A percentile compares a stretch with the other conserved stretches of the same genome.
Evolutionary conservation across 148 eudicot genomes (phyloP).

Genomic region (Silene latifolia): DNA sequence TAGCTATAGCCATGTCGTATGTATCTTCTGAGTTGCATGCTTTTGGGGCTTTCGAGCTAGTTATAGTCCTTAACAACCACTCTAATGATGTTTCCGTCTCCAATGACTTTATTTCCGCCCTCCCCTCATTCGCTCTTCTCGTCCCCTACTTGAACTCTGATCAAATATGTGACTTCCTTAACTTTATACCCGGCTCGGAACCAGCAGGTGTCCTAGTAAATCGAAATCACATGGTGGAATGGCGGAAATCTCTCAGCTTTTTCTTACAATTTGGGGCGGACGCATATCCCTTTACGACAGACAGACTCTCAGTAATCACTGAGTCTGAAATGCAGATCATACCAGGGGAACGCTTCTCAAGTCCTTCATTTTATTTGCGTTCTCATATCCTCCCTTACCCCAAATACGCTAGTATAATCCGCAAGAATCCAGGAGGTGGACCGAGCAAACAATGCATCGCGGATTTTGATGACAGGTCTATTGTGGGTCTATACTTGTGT

Average conservation of each 20-base stretch:
- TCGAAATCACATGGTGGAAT: not conserved
- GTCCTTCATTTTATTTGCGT: not conserved
- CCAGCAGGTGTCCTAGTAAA: not conserved
- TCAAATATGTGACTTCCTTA: not conserved
- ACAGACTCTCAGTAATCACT: not conserved
- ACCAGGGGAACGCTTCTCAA: too few relatives aligned
- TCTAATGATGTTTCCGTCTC: not conserved
- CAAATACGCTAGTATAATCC: not conserved
- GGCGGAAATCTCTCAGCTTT: slow-evolving; percentile 2
- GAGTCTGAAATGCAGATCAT: not conserved
- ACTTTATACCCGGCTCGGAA: not conserved
- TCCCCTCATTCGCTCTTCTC: not conserved
- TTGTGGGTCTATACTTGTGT: not conserved
- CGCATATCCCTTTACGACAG: not conserved
- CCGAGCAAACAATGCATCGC: not conserved
- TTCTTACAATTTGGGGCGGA: not conserved
- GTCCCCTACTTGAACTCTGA: not conserved
- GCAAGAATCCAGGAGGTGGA: not conserved
- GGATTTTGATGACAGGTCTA: not conserved
- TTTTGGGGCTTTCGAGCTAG: too few relatives aligned
- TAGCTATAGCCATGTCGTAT: too few relatives aligned
- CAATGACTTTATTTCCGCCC: not conserved
- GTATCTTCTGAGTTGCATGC: too few relatives aligned
- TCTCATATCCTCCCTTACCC: not conserved
- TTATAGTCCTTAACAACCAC: not conserved